Evolutionary conservation across 805 yeast species (phyloP).

Genomic region (Schizosaccharomyces lindneri): DNA sequence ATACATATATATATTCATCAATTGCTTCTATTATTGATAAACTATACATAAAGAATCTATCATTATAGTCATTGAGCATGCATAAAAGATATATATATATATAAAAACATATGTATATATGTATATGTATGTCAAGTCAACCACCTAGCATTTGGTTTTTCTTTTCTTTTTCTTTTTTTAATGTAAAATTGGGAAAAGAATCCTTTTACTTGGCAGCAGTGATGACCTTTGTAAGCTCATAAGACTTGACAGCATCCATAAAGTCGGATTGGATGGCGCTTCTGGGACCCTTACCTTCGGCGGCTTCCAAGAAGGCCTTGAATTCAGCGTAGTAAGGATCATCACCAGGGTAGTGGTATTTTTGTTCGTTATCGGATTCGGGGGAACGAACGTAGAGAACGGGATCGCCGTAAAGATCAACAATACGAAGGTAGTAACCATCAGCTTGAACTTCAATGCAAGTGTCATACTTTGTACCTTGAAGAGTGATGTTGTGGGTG

Average conservation of each 20-base stretch:
- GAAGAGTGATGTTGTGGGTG: constrained; percentile 7
- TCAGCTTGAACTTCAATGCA: constrained; percentile 8
- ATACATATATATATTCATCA: too few species aligned
- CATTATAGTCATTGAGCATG: too few species aligned
- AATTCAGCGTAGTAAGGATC: constrained; percentile 1
- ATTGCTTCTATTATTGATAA: too few species aligned
- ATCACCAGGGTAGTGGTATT: background rate
- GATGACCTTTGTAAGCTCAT: constrained; percentile 2
- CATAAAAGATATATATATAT: too few species aligned
- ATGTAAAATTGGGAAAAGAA: too few species aligned
- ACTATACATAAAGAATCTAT: too few species aligned
- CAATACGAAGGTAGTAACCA: constrained; percentile 8
- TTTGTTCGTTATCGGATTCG: constrained; percentile 22
- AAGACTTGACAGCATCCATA: constrained; percentile 3
- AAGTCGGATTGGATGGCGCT: background rate
- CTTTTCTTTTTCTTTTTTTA: too few species aligned
- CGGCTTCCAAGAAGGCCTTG: background rate
- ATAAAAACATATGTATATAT: too few species aligned
- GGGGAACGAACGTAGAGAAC: constrained; percentile 7
- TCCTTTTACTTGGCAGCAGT: background rate
- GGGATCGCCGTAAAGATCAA: constrained; percentile 7
- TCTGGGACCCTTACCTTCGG: background rate
- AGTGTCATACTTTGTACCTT: constrained; percentile 7
- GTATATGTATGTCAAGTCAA: background rate
- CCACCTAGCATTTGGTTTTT: background rate